A percentile compares a stretch with the other conserved stretches of the same genome.
phyloP scores from a whole-genome alignment of 768 basidiomycete species.

The Termitomyces sp. region DNA sequence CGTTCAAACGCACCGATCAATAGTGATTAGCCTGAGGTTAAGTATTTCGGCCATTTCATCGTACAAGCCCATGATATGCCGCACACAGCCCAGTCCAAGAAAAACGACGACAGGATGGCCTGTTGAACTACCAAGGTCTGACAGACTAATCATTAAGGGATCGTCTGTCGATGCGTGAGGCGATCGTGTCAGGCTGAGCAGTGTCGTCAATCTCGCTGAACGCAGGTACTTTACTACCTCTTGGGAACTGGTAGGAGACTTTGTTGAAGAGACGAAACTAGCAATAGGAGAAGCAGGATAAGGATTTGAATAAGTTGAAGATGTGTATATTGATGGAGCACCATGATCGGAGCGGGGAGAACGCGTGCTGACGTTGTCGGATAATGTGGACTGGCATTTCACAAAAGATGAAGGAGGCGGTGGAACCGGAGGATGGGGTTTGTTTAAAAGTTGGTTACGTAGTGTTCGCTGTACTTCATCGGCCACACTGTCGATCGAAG shows the following conservation, averaged over 20 bases:
- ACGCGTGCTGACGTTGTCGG: slow-evolving; percentile 50
- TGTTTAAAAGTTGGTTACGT: slow-evolving; percentile 47
- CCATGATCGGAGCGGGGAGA: slow-evolving; percentile 55
- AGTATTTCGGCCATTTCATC: slow-evolving; percentile 93
- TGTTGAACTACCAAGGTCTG: slow-evolving; percentile 82
- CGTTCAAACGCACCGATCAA: slow-evolving; percentile 65
- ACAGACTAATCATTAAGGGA: slow-evolving; percentile 83
- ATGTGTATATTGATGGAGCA: slow-evolving; percentile 44
- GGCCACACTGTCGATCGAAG: slow-evolving; percentile 84
- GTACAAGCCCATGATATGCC: slow-evolving; percentile 92
- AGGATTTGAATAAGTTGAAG: slow-evolving; percentile 43
- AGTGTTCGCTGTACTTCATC: slow-evolving; percentile 74
- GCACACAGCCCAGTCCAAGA: slow-evolving; percentile 89
- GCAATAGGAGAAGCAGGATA: slow-evolving; percentile 44
- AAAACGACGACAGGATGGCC: slow-evolving; percentile 90
- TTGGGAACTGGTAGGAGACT: slow-evolving; percentile 51
- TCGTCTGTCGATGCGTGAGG: slow-evolving; percentile 74
- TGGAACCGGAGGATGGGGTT: slow-evolving; percentile 26
- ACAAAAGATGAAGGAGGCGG: slow-evolving; percentile 39
- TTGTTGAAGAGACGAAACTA: slow-evolving; percentile 35
- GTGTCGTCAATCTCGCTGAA: slow-evolving; percentile 78
- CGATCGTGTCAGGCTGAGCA: slow-evolving; percentile 72
- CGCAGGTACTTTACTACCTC: slow-evolving; percentile 83
- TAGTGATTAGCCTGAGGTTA: slow-evolving; percentile 84
- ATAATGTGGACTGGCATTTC: slow-evolving; percentile 47